Percentiles rank a stretch among this genome's conserved stretches.
These are phyloP conservation scores for Phoenix dactylifera DNA, from an alignment of 176 grass and related monocot species.

Conservation along the genomic window DNA sequence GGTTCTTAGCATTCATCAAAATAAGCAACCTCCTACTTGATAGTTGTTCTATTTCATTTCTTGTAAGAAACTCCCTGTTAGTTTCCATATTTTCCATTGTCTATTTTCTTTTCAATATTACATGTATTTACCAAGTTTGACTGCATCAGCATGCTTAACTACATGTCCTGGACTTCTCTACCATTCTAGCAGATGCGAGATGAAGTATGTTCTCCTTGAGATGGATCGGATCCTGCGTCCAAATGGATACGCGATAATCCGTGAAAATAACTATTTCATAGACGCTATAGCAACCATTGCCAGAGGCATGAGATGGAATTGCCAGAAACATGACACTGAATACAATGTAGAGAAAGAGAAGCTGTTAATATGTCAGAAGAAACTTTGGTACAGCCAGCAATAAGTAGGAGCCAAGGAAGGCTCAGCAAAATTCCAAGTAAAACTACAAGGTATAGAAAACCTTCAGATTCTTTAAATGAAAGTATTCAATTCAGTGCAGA, in stretches of 20 bases:
- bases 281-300: constrained; percentile 56
- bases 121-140: no score
- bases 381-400: constrained; percentile 43
- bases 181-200: constrained; percentile 52
- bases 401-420: neutral
- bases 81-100: no score
- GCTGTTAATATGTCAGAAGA: constrained; percentile 82
- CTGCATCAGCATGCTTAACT: neutral
- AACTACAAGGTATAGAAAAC: no score
- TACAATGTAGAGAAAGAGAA: constrained; percentile 64
- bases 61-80: no score
- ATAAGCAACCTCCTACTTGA: no score
- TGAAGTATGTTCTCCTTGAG: constrained; percentile 83
- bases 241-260: constrained; percentile 56
- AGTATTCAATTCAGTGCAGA: no score
- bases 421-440: no score
- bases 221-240: constrained; percentile 95
- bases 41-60: no score
- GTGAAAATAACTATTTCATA: constrained; percentile 70
- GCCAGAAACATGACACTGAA: constrained; percentile 53
- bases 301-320: constrained; percentile 88
- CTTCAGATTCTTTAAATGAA: no score
- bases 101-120: no score
- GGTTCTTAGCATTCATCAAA: no score
- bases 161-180: neutral